Conservation (phyloP, 345 rosid genomes). For the Streptanthus diversifolius region DNA sequence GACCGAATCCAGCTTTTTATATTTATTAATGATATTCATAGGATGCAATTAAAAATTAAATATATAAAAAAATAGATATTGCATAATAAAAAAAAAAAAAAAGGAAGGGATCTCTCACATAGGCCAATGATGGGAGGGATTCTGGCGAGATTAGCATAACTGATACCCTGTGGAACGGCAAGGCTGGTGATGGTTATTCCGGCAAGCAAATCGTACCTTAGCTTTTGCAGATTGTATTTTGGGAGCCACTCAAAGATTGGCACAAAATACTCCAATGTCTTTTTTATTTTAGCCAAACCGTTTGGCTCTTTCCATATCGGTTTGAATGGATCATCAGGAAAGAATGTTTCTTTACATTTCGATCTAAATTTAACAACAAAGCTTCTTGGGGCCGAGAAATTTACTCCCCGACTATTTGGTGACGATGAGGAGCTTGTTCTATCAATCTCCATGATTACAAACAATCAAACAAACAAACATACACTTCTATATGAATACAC, state of each 20-base stretch:
- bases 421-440: constrained; percentile 9
- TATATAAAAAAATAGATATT: not conserved
- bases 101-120: constrained; percentile 46
- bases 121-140: constrained; percentile 85
- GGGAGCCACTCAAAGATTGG: constrained; percentile 86
- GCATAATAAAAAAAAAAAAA: not conserved
- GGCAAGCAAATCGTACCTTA: constrained; percentile 69
- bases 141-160: constrained; percentile 82
- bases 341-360: constrained; percentile 65
- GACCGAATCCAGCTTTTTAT: not conserved
- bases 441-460: constrained; percentile 19
- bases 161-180: constrained; percentile 94
- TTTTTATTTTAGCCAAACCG: constrained; percentile 21
- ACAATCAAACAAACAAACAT: not conserved
- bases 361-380: constrained; percentile 45
- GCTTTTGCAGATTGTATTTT: constrained; percentile 41
- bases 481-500: not conserved
- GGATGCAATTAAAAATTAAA: not conserved
- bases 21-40: not conserved
- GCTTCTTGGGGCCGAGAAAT: constrained; percentile 49
- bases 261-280: constrained; percentile 53
- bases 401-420: constrained; percentile 32
- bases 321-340: constrained; percentile 81
- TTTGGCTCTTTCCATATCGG: constrained; percentile 36
- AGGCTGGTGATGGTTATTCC: constrained; percentile 90